Evolutionary conservation across 805 yeast species (phyloP).

Genomic region (Candida quercuum): DNA sequence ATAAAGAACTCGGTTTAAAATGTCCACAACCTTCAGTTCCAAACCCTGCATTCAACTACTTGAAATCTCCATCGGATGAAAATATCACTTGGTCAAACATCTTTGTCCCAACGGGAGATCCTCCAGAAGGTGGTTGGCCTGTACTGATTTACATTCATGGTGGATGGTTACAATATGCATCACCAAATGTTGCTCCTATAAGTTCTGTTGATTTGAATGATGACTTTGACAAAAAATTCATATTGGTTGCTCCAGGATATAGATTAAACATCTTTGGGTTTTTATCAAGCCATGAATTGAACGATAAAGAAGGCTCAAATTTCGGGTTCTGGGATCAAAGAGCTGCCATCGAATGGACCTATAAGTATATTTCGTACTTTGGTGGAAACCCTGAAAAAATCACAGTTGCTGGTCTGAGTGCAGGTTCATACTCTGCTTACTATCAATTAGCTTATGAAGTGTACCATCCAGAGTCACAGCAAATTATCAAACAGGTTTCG

Average conservation of each 20-base stretch:
- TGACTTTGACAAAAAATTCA: slow-evolving; percentile 27
- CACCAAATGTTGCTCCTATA: slow-evolving; percentile 22
- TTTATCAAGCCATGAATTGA: slow-evolving; percentile 32
- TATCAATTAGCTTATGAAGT: slow-evolving; percentile 38
- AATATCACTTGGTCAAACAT: slow-evolving; percentile 31
- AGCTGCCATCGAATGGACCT: slow-evolving; percentile 41
- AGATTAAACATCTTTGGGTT: slow-evolving; percentile 37
- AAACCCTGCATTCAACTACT: slow-evolving; percentile 23
- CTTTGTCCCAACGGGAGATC: slow-evolving; percentile 30
- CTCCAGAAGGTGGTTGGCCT: slow-evolving; percentile 38
- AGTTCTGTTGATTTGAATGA: slow-evolving; percentile 24
- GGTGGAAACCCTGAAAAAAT: slow-evolving; percentile 42
- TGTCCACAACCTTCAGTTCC: slow-evolving; percentile 34
- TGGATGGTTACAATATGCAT: slow-evolving; percentile 35
- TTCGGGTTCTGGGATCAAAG: slow-evolving; percentile 44
- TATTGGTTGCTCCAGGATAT: slow-evolving; percentile 33
- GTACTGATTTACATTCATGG: slow-evolving; percentile 38
- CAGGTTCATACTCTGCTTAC: slow-evolving; percentile 40
- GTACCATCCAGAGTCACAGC: slow-evolving; percentile 33
- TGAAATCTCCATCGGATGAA: slow-evolving; percentile 21
- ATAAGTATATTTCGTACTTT: slow-evolving; percentile 34
- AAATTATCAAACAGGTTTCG: slow-evolving; percentile 33
- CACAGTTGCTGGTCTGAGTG: slow-evolving; percentile 41
- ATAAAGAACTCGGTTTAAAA: slow-evolving; percentile 27
- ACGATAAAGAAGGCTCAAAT: slow-evolving; percentile 20